A percentile compares a stretch with the other conserved stretches of the same genome.
phyloP scores from a whole-genome alignment of 2,329 filamentous ascomycete species.

The Pseudocercospora musae region DNA sequence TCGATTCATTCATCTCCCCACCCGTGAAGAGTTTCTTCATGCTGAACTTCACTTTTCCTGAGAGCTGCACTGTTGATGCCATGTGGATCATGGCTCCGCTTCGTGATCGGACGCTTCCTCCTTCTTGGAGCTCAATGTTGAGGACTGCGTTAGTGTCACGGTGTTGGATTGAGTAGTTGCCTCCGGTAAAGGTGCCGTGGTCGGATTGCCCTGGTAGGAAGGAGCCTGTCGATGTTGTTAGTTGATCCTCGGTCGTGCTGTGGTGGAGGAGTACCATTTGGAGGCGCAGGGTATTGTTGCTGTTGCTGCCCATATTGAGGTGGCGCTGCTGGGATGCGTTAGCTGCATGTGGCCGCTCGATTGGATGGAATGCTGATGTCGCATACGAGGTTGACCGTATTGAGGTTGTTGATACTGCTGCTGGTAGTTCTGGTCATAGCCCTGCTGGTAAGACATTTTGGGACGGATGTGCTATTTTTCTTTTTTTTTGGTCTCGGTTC shows the following conservation, averaged over 20 bases:
- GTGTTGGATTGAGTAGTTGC: constrained; percentile 86
- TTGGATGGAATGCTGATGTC: background rate
- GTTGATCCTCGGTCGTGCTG: background rate
- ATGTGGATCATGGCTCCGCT: constrained; percentile 90
- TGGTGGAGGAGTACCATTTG: background rate
- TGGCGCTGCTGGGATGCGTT: background rate
- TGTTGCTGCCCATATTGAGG: constrained; percentile 6
- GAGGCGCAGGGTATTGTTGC: background rate
- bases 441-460: background rate
- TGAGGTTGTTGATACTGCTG: constrained; percentile 1
- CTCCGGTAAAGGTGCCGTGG: constrained; percentile 88
- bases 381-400: background rate
- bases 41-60: constrained; percentile 75
- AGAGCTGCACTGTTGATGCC: constrained; percentile 77
- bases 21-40: constrained; percentile 83
- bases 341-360: background rate
- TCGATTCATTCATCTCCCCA: constrained; percentile 71
- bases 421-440: background rate
- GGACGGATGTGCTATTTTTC: background rate
- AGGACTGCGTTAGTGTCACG: constrained; percentile 83
- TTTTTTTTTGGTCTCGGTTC: background rate
- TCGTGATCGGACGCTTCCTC: constrained; percentile 73
- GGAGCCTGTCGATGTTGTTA: background rate
- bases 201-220: constrained; percentile 45
- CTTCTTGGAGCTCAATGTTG: constrained; percentile 80